Evolutionary conservation across 148 eudicot genomes (phyloP), one percentile per base, ranked within the genome.

Genomic region (Rhododendron molle): DNA sequence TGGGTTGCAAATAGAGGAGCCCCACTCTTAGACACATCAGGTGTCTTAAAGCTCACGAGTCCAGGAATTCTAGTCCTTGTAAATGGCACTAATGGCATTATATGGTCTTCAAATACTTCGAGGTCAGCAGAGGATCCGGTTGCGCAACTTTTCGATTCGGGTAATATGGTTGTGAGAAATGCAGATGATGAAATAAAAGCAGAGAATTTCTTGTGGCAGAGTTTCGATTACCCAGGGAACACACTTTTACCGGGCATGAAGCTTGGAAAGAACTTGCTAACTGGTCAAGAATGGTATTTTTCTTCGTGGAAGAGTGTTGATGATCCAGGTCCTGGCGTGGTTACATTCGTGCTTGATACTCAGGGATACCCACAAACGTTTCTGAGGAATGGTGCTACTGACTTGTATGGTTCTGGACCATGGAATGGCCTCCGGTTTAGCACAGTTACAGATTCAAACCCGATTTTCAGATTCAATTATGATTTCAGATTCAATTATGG

Each of bases 71-170:
- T 88, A 13, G 71, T 69, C 20, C 60, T 82, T 49, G 79, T 62
- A 15, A 85, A 84, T 74, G 34, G 50, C 40, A 4, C 54, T 14
- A 76, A 65, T 26, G 12, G 5, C 15, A 56, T 56, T 5, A 38
- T 84, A 14, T 87, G 89, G 89, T 87, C 89, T 78, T 21, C 89
- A 5, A 87, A 87, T 7, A 60, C 67, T 6, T 60, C 28, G 7
- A 60, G 67, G 7, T 20, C 26, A 0, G 67, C 21, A 23, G 10
- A 60, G 67, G 21, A 60, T 60, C 67, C 67, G 9, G 26, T 60
- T 5, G 26, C 7, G 26, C 67, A 60, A 60, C 67, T 60, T 60
- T 23, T 60, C 1, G 67, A 60, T 60, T 21, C 11, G 7, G 67
- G 67, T 5, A 60, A 60, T 65, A 2, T n/a, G n/a, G 71, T 65